Conservation (phyloP, 73 alveolate genomes). For the Stentor roeselii region DNA sequence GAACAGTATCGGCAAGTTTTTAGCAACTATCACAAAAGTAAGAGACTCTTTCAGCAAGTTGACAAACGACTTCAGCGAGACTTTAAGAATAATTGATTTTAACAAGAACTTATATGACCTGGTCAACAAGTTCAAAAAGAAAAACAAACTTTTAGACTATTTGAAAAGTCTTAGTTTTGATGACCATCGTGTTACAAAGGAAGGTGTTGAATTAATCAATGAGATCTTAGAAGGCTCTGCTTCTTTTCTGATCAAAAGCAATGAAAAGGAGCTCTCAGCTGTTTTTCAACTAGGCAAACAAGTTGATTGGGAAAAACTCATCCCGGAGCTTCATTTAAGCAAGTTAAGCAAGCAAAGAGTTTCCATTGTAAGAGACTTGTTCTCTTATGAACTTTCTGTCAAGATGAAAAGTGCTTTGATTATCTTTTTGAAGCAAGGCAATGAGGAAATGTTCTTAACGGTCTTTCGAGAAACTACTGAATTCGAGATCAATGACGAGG, state of each 20-base stretch:
- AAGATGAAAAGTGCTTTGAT: not conserved
- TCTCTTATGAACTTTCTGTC: not conserved
- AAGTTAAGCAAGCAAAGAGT: not conserved
- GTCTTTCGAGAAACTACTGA: not conserved
- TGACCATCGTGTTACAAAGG: not conserved
- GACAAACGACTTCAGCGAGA: not conserved
- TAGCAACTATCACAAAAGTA: not conserved
- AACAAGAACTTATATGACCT: too few relatives aligned
- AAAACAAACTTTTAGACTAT: not conserved
- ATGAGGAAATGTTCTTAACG: not conserved
- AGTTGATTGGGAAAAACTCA: not conserved
- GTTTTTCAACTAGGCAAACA: not conserved
- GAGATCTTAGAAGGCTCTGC: not conserved
- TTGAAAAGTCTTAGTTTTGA: not conserved
- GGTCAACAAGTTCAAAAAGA: not conserved
- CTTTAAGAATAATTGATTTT: not conserved
- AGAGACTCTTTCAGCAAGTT: not conserved
- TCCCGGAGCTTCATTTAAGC: not conserved
- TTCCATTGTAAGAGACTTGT: not conserved
- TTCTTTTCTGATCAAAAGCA: not conserved
- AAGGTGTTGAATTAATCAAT: not conserved
- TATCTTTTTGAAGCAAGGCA: not conserved
- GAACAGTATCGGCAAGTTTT: not conserved
- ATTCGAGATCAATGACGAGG: not conserved
- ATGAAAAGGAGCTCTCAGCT: not conserved